Conservation (phyloP, 73 alveolate genomes). For the Blepharisma japonicum region DNA sequence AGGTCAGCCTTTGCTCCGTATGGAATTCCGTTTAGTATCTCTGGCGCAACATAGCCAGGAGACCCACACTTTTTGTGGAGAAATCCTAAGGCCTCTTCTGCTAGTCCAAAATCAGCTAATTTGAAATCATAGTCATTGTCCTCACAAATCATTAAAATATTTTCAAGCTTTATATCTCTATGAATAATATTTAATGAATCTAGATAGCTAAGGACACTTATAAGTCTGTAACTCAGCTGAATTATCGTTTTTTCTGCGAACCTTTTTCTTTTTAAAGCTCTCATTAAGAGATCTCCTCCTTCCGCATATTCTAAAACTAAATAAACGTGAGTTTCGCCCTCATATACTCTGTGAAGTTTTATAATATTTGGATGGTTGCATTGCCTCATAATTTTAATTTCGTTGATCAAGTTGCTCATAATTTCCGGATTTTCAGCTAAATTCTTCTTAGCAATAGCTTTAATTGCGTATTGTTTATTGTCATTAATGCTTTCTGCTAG, state of each 20-base stretch:
- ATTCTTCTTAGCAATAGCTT: neutral
- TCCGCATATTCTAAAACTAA: constrained; percentile 33
- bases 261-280: neutral
- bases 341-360: constrained; percentile 42
- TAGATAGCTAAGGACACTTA: neutral
- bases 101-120: constrained; percentile 39
- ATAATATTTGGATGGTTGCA: constrained; percentile 43
- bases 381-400: neutral
- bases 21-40: neutral
- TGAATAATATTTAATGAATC: constrained; percentile 31
- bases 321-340: constrained; percentile 33
- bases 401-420: neutral
- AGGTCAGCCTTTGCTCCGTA: neutral
- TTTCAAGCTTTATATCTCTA: constrained; percentile 43
- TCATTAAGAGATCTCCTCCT: constrained; percentile 12
- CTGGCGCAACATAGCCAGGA: constrained; percentile 23
- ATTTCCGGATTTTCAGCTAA: neutral
- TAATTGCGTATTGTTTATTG: neutral
- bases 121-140: constrained; percentile 24
- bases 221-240: neutral
- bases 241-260: neutral
- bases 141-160: constrained; percentile 15
- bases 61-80: constrained; percentile 30
- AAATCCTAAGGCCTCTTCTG: neutral
- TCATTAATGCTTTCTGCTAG: neutral